Conservation (phyloP, 352 stramenopile species). For the Elongisporangium senticosum region DNA sequence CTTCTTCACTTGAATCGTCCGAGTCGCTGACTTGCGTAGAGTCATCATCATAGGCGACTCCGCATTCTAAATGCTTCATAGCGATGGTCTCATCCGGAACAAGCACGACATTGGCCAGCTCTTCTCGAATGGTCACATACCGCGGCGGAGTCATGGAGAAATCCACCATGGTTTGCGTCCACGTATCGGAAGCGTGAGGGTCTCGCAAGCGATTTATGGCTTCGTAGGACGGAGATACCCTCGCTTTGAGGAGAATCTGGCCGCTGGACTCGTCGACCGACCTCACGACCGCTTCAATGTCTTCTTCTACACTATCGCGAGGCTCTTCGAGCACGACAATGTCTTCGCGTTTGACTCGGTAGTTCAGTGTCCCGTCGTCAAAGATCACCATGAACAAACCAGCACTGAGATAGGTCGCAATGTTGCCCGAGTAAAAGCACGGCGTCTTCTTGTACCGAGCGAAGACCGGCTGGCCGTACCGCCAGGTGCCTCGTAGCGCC, state of each 20-base stretch:
- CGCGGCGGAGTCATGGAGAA: conserved; percentile 35
- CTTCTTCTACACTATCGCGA: neutral
- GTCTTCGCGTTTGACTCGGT: conserved; percentile 60
- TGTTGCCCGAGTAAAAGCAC: conserved; percentile 77
- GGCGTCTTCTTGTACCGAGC: conserved; percentile 64
- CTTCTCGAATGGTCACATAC: conserved; percentile 14
- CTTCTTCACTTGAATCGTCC: conserved; percentile 66
- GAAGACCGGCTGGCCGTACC: conserved; percentile 57
- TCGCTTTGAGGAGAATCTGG: neutral
- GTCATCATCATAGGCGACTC: conserved; percentile 69
- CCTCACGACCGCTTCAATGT: neutral
- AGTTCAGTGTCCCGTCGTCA: conserved; percentile 69
- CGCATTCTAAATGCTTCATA: conserved; percentile 70
- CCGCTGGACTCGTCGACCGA: neutral
- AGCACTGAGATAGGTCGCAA: conserved; percentile 61
- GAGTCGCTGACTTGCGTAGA: conserved; percentile 83
- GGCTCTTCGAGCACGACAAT: conserved; percentile 36
- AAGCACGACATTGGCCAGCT: conserved; percentile 20
- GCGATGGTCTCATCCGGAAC: conserved; percentile 35
- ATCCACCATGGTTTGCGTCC: conserved; percentile 27
- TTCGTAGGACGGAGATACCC: neutral
- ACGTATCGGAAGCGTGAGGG: neutral
- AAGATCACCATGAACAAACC: conserved; percentile 78
- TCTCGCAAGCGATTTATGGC: neutral
- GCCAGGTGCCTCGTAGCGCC: conserved; percentile 49